Percentiles rank a stretch among this genome's conserved stretches.
Evolutionary conservation across 1,284 basidiomycete genomes (phyloP).

Genomic region (Xanthoconium separans): DNA sequence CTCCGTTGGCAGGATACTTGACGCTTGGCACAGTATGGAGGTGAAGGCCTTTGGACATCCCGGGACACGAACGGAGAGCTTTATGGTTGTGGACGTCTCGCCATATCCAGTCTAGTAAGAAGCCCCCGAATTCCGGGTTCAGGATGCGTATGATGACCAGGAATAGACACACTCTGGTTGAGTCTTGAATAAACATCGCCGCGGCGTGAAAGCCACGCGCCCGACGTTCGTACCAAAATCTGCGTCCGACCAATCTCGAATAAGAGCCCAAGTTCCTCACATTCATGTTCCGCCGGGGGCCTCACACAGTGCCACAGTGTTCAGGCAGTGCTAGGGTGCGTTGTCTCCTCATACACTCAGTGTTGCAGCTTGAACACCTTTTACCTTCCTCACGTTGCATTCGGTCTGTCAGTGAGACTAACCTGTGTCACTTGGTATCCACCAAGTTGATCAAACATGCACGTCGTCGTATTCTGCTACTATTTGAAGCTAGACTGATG

Average conservation of each 20-base stretch:
- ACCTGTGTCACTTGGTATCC: not conserved
- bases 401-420: not conserved
- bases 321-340: not conserved
- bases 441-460: not conserved
- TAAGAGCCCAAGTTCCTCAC: too few species aligned
- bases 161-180: too few species aligned
- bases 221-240: not conserved
- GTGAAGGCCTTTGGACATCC: not conserved
- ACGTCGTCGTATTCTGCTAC: not conserved
- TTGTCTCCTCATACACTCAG: not conserved
- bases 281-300: not conserved
- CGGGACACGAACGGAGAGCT: not conserved
- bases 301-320: not conserved
- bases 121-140: too few species aligned
- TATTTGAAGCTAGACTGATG: too few species aligned
- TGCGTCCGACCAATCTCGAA: too few species aligned
- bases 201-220: not conserved
- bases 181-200: too few species aligned
- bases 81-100: too few species aligned
- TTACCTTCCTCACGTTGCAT: not conserved
- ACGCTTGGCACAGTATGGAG: not conserved
- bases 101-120: too few species aligned
- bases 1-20: not conserved
- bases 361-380: not conserved
- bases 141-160: too few species aligned